A percentile compares a stretch with the other conserved stretches of the same genome.
Evolutionary conservation across 1,284 basidiomycete species (phyloP).

Genomic region (Rhodotorula sp.): DNA sequence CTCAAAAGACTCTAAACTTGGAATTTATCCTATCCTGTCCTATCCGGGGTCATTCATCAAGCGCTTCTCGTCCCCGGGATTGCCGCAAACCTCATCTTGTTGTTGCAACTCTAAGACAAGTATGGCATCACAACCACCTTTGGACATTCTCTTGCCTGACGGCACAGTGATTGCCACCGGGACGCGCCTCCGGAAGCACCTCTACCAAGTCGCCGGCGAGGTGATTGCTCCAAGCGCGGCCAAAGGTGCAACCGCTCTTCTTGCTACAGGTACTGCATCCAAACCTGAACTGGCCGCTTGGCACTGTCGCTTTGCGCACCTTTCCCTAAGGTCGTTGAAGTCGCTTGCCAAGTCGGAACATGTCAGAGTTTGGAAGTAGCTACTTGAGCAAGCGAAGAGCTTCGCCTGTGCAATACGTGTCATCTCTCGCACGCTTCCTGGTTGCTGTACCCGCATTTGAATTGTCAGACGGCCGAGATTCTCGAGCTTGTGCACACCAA

Average conservation of each 20-base stretch:
- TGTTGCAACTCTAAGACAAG: neutral
- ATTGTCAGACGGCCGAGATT: neutral
- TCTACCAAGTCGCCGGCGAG: neutral
- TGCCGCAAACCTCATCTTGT: neutral
- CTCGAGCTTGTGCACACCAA: constrained; percentile 49
- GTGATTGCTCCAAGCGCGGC: neutral
- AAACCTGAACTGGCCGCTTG: neutral
- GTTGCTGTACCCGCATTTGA: too few relatives aligned
- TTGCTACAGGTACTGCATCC: neutral
- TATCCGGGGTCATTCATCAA: too few relatives aligned
- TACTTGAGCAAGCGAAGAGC: too few relatives aligned
- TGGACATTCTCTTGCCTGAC: neutral
- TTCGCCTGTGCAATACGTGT: neutral
- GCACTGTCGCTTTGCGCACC: constrained; percentile 8
- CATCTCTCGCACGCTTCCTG: neutral
- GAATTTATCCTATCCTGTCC: too few relatives aligned
- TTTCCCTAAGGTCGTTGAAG: neutral
- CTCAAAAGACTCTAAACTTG: too few relatives aligned
- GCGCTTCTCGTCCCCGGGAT: constrained; percentile 2
- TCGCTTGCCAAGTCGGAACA: neutral
- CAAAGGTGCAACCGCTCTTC: constrained; percentile 1
- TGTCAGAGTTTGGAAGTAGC: neutral
- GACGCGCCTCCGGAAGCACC: constrained; percentile 2
- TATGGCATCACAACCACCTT: neutral
- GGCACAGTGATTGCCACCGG: neutral